A percentile compares a stretch with the other conserved stretches of the same genome.
phyloP scores from a whole-genome alignment of 2,329 filamentous ascomycete genomes.

The Ascochyta lentis region DNA sequence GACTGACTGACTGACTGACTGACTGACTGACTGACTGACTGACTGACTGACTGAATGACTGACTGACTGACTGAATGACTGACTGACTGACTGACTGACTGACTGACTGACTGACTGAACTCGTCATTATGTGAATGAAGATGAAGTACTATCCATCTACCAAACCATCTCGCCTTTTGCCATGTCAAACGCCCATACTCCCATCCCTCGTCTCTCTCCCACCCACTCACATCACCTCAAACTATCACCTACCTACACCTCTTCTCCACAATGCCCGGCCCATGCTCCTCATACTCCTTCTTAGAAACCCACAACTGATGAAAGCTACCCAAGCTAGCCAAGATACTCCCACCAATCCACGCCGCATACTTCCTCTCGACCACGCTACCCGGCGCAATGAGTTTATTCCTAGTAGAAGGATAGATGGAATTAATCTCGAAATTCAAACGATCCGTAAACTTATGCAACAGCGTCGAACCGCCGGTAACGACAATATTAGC shows the following conservation, averaged over 20 bases:
- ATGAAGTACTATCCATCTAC: no score
- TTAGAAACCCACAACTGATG: constrained; percentile 99
- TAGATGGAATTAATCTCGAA: constrained; percentile 82
- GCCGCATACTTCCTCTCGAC: constrained; percentile 90
- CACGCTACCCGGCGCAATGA: constrained; percentile 84
- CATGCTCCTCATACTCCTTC: constrained; percentile 98
- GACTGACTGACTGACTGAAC: no score
- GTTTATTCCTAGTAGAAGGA: constrained; percentile 84
- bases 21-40: no score
- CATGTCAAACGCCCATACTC: no score
- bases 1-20: no score
- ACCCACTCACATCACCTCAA: no score
- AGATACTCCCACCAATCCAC: constrained; percentile 96
- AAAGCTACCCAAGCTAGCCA: constrained; percentile 94
- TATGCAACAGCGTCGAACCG: constrained; percentile 83
- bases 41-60: no score
- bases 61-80: background rate
- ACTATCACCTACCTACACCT: constrained; percentile 74
- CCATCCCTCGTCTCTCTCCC: no score
- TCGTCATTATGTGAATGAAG: no score
- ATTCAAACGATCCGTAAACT: constrained; percentile 89
- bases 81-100: no score
- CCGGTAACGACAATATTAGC: constrained; percentile 93
- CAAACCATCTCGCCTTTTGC: no score
- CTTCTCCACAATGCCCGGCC: constrained; percentile 89